A percentile compares a stretch with the other conserved stretches of the same genome.
phyloP scores from a whole-genome alignment of 108 stramenopile genomes.

The Cyclostephanos tholiformis region DNA sequence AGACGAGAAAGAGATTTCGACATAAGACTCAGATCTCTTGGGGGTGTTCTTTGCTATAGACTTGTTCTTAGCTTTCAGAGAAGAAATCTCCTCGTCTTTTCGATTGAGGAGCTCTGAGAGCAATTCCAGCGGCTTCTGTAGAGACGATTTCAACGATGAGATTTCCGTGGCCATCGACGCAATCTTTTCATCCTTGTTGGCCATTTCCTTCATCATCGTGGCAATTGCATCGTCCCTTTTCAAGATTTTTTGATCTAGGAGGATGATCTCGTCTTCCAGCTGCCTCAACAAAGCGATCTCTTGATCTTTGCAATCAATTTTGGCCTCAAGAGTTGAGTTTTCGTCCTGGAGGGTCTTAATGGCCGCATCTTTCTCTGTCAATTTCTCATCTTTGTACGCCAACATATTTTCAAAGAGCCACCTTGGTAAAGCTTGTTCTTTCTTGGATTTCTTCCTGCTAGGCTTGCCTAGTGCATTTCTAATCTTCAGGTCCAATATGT shows the following conservation, averaged over 20 bases:
- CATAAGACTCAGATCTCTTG: too few relatives aligned
- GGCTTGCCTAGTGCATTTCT: background rate
- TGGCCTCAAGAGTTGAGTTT: background rate
- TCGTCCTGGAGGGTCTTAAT: background rate
- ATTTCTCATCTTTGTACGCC: background rate
- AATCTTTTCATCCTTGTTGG: background rate
- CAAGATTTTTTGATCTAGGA: background rate
- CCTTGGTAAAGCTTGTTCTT: background rate
- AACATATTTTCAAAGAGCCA: background rate
- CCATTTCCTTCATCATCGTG: background rate
- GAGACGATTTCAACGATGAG: background rate
- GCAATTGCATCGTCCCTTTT: background rate
- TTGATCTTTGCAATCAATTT: background rate
- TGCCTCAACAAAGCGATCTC: background rate
- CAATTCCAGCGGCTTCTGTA: background rate
- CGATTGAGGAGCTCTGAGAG: background rate
- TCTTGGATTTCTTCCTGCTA: background rate
- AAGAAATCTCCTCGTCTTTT: background rate
- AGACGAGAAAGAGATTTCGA: too few relatives aligned
- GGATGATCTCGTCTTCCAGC: background rate
- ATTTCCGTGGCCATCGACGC: background rate
- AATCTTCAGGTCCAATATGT: background rate
- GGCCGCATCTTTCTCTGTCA: background rate
- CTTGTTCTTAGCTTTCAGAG: background rate
- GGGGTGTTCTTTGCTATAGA: background rate